Conservation (phyloP, 345 rosid genomes). For the Clausena lansium region DNA sequence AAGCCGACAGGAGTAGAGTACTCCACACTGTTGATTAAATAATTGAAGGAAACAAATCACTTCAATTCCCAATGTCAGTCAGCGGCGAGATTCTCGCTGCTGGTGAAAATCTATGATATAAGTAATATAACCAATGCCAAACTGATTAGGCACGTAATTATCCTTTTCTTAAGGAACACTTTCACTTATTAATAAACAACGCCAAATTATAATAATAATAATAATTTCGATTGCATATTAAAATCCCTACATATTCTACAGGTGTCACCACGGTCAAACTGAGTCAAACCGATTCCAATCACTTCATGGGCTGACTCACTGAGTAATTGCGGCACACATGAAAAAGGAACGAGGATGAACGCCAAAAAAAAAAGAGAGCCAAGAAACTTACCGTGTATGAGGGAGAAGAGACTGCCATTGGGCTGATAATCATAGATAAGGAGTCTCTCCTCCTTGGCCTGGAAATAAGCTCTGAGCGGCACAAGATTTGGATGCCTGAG, state of each 20-base stretch:
- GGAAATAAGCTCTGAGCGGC: constrained; percentile 81
- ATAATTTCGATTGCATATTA: too few species aligned
- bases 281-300: constrained; percentile 9
- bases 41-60: neutral
- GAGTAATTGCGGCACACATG: neutral
- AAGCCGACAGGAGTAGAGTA: neutral
- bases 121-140: neutral
- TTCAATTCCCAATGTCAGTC: constrained; percentile 26
- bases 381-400: constrained; percentile 65
- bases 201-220: too few species aligned
- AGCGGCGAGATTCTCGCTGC: constrained; percentile 30
- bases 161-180: neutral
- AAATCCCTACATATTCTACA: neutral
- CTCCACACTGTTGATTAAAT: neutral
- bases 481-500: constrained; percentile 91
- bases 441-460: constrained; percentile 79
- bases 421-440: constrained; percentile 85
- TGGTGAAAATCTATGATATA: neutral
- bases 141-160: neutral
- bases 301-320: neutral
- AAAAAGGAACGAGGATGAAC: too few species aligned
- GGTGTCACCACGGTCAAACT: neutral
- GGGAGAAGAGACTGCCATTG: constrained; percentile 86
- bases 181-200: too few species aligned
- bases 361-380: neutral